Conservation (phyloP, 495 filamentous ascomycete species). For the Podospora appendiculata region DNA sequence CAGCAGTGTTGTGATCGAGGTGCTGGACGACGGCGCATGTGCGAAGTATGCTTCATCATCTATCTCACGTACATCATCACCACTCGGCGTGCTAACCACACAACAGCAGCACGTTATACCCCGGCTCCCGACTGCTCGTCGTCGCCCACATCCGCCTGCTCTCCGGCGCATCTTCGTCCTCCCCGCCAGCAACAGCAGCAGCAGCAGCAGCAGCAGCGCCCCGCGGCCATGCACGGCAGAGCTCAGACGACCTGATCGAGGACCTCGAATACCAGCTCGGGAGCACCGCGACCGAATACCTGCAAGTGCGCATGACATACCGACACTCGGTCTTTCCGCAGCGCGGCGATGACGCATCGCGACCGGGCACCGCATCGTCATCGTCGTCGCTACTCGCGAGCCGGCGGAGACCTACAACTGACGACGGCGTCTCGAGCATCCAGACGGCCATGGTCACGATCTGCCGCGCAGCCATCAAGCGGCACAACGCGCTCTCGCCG, state of each 20-base stretch:
- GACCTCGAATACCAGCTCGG: slow-evolving; percentile 43
- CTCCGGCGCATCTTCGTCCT: neutral
- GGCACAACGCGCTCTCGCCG: slow-evolving; percentile 27
- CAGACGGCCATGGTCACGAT: slow-evolving; percentile 37
- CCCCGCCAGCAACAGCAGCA: neutral
- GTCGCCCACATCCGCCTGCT: slow-evolving; percentile 28
- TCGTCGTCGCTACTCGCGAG: too few relatives aligned
- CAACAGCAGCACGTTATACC: slow-evolving; percentile 22
- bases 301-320: slow-evolving; percentile 40
- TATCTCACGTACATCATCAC: neutral
- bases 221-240: slow-evolving; percentile 17
- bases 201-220: too few relatives aligned
- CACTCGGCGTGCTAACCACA: neutral
- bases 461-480: slow-evolving; percentile 31
- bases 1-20: slow-evolving; percentile 25
- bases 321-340: slow-evolving; percentile 41
- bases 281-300: slow-evolving; percentile 27
- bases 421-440: slow-evolving; percentile 12
- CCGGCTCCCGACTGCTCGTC: slow-evolving; percentile 29
- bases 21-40: slow-evolving; percentile 23
- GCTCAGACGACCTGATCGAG: slow-evolving; percentile 41
- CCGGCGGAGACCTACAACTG: neutral
- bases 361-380: too few relatives aligned
- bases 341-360: neutral
- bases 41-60: slow-evolving; percentile 10